phyloP scores from a whole-genome alignment of 176 grass and related monocot genomes.

The Alloteropsis semialata region DNA sequence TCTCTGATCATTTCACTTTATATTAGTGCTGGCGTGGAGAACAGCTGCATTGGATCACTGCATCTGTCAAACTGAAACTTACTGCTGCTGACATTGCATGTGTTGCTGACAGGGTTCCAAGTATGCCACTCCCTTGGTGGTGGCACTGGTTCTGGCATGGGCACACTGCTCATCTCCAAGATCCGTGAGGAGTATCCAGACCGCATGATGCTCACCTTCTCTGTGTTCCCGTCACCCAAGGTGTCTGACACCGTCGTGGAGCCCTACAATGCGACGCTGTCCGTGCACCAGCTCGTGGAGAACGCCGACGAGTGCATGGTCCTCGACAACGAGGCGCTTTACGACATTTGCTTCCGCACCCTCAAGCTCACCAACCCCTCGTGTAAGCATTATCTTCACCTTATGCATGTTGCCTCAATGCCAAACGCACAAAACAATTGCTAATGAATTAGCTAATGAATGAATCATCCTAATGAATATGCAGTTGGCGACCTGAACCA shows the following conservation, averaged over 20 bases:
- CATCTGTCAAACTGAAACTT: not conserved
- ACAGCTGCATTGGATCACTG: not conserved
- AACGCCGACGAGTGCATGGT: slow-evolving; percentile 84
- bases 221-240: slow-evolving; percentile 74
- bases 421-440: not conserved
- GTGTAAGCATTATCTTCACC: slow-evolving; percentile 28
- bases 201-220: slow-evolving; percentile 75
- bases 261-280: slow-evolving; percentile 68
- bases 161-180: slow-evolving; percentile 63
- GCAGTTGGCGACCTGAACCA: slow-evolving; percentile 85
- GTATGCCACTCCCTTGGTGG: slow-evolving; percentile 68
- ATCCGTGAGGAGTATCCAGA: slow-evolving; percentile 64
- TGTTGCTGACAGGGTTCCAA: slow-evolving; percentile 47
- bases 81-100: not conserved
- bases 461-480: not conserved
- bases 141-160: slow-evolving; percentile 50
- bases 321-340: slow-evolving; percentile 69
- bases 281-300: slow-evolving; percentile 77
- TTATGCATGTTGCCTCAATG: not conserved
- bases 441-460: not conserved
- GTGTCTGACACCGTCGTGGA: slow-evolving; percentile 70
- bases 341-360: slow-evolving; percentile 73
- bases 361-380: slow-evolving; percentile 78
- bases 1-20: not conserved
- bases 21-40: not conserved